Evolutionary conservation across 1,139 yeast genomes (phyloP).

Genomic region (Suhomyces chickasaworum): DNA sequence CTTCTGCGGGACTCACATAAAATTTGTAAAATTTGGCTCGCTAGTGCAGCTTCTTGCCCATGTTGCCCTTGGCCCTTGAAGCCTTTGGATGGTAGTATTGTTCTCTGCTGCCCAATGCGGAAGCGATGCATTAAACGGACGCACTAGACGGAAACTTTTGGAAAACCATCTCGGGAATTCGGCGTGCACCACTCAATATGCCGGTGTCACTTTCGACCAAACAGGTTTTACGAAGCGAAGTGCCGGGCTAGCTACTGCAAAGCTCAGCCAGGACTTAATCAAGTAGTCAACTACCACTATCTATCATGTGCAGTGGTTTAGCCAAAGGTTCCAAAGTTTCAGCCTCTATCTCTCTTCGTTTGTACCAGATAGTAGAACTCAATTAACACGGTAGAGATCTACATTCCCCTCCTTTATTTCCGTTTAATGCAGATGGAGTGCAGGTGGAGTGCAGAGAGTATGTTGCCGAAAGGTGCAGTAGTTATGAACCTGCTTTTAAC

Average conservation of each 20-base stretch:
- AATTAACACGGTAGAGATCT: neutral
- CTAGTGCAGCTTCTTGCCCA: neutral
- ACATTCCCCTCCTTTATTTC: slow-evolving; percentile 1
- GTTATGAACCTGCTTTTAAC: neutral
- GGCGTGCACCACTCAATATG: neutral
- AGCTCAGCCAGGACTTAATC: neutral
- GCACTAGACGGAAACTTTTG: neutral
- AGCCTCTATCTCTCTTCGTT: no score
- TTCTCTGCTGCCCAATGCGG: neutral
- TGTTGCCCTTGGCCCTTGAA: neutral
- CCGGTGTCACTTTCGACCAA: neutral
- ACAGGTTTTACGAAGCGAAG: neutral
- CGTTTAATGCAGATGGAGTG: neutral
- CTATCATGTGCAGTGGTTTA: no score
- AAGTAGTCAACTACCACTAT: neutral
- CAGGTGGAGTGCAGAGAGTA: no score
- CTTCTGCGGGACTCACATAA: neutral
- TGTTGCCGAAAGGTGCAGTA: neutral
- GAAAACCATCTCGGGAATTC: neutral
- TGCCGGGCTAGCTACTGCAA: neutral
- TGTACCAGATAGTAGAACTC: no score
- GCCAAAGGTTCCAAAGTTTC: no score
- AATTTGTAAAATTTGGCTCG: neutral
- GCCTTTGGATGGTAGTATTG: neutral
- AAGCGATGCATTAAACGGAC: neutral